Conservation (phyloP, 2,329 filamentous ascomycete species). For the Cephalotrichum gorgonifer region DNA sequence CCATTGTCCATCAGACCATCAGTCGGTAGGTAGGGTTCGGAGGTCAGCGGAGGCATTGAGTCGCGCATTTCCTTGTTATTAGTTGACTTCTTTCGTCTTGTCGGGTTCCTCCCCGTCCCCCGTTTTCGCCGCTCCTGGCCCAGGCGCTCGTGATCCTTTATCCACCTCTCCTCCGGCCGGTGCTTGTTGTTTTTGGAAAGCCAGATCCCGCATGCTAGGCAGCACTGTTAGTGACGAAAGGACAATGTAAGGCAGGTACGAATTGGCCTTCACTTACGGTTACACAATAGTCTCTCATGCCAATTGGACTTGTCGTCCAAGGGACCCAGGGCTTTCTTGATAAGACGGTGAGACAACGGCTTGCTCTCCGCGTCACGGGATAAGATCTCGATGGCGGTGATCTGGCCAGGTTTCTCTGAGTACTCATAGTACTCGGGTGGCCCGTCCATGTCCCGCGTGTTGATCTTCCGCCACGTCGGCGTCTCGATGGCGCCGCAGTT, state of each 20-base stretch:
- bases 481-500: constrained; percentile 96
- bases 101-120: constrained; percentile 26
- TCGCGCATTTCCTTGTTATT: constrained; percentile 24
- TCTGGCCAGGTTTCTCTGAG: constrained; percentile 60
- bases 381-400: constrained; percentile 64
- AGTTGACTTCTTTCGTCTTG: constrained; percentile 38
- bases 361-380: constrained; percentile 52
- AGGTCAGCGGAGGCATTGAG: constrained; percentile 23
- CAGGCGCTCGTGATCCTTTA: constrained; percentile 46
- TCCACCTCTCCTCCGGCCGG: constrained; percentile 77
- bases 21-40: constrained; percentile 32
- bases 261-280: constrained; percentile 48
- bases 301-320: constrained; percentile 58
- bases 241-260: constrained; percentile 7
- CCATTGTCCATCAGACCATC: background rate
- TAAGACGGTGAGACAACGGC: constrained; percentile 58
- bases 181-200: constrained; percentile 79
- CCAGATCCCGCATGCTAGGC: constrained; percentile 78
- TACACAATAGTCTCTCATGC: constrained; percentile 71
- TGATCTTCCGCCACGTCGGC: constrained; percentile 91
- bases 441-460: constrained; percentile 64
- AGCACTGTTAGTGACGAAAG: constrained; percentile 16
- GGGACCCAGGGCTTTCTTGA: constrained; percentile 61
- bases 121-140: constrained; percentile 41
- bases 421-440: constrained; percentile 60